Evolutionary conservation across 495 filamentous ascomycete genomes (phyloP).

Genomic region (Parathielavia hyrcaniae): DNA sequence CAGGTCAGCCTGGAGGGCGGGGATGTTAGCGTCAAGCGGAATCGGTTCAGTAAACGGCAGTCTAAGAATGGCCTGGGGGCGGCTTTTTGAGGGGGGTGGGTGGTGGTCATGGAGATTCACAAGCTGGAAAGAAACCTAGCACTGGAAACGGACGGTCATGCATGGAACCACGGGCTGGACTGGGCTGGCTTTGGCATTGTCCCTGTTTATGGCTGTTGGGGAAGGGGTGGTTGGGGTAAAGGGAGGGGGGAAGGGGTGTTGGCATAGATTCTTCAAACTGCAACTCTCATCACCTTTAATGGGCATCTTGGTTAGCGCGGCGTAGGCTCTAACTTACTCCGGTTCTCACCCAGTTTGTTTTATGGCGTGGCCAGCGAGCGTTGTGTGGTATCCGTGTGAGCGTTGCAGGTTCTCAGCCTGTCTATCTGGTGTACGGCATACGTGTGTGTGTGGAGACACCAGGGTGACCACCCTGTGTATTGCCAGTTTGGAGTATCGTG

Average conservation of each 20-base stretch:
- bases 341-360: background rate
- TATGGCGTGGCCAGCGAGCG: background rate
- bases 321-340: constrained; percentile 7
- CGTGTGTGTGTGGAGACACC: too few relatives aligned
- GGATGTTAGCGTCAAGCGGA: constrained; percentile 52
- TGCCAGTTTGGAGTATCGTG: background rate
- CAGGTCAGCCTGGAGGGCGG: constrained; percentile 44
- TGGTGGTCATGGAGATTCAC: background rate
- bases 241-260: too few relatives aligned
- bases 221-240: too few relatives aligned
- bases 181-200: too few relatives aligned
- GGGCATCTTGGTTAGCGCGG: constrained; percentile 24
- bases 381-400: background rate
- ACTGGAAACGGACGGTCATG: background rate
- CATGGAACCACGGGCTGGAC: background rate
- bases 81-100: constrained; percentile 21
- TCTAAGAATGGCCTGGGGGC: constrained; percentile 84
- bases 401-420: background rate
- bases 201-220: background rate
- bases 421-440: too few relatives aligned
- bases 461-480: too few relatives aligned
- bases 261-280: constrained; percentile 13
- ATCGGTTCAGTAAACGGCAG: constrained; percentile 83
- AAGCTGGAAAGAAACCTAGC: background rate
- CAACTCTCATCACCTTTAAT: constrained; percentile 22